Conservation (phyloP, 192 early-diverging fungal species). For the Linnemannia hyalina region DNA sequence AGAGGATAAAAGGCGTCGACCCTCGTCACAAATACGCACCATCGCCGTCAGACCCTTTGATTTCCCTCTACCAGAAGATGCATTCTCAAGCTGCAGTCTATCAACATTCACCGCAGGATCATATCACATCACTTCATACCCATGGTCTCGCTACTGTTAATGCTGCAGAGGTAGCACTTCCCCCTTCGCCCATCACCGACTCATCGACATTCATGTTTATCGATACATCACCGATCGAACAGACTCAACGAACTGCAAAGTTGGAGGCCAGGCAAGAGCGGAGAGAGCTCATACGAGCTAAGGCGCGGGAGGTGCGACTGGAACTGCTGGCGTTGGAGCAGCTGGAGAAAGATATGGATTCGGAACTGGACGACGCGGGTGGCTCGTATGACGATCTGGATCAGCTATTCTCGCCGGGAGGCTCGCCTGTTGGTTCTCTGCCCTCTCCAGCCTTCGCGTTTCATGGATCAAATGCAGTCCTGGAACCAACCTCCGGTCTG, state of each 20-base stretch:
- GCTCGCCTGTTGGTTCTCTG: background rate
- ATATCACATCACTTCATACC: background rate
- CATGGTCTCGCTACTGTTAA: background rate
- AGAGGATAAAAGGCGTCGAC: background rate
- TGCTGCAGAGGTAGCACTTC: background rate
- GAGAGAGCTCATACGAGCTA: slow-evolving; percentile 18
- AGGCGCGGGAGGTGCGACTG: slow-evolving; percentile 34
- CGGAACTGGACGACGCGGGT: background rate
- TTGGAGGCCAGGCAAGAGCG: slow-evolving; percentile 13
- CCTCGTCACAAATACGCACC: background rate
- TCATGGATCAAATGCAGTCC: background rate
- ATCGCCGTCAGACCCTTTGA: background rate
- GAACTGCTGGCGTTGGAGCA: slow-evolving; percentile 38
- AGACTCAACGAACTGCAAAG: background rate
- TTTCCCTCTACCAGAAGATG: slow-evolving; percentile 3
- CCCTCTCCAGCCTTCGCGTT: background rate
- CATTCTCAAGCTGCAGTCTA: background rate
- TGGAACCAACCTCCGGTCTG: background rate
- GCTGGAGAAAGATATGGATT: slow-evolving; percentile 23
- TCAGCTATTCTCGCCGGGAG: background rate
- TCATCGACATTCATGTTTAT: background rate
- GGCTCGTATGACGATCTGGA: background rate
- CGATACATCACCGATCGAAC: background rate
- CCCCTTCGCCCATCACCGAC: background rate
- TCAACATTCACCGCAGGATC: background rate